phyloP scores from a whole-genome alignment of 2,329 filamentous ascomycete species.

The Trichoderma breve region DNA sequence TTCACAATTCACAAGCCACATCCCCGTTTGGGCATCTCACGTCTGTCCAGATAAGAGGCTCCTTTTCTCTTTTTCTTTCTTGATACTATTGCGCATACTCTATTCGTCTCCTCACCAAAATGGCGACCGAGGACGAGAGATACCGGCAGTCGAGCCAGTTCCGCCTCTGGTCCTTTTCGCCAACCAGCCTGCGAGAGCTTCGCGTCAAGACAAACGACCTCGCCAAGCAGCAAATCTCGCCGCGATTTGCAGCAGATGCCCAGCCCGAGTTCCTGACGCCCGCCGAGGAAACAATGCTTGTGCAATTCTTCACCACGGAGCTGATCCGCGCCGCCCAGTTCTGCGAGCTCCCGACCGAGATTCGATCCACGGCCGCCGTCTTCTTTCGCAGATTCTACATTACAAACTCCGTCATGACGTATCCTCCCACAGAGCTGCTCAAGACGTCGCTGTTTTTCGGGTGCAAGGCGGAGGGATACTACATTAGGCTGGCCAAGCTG shows the following conservation, averaged over 20 bases:
- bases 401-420: slow-evolving; percentile 94
- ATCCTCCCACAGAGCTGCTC: slow-evolving; percentile 84
- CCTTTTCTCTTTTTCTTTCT: neutral
- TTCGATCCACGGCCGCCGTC: slow-evolving; percentile 70
- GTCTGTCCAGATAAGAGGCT: no score
- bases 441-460: slow-evolving; percentile 91
- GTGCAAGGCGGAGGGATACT: slow-evolving; percentile 86
- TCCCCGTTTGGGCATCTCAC: neutral
- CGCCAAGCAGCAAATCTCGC: slow-evolving; percentile 61
- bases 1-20: neutral
- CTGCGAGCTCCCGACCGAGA: slow-evolving; percentile 50
- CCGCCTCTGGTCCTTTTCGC: slow-evolving; percentile 88
- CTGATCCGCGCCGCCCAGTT: slow-evolving; percentile 57
- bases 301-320: slow-evolving; percentile 71
- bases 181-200: slow-evolving; percentile 65
- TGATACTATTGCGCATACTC: neutral
- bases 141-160: slow-evolving; percentile 91
- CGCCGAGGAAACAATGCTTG: slow-evolving; percentile 77
- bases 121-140: slow-evolving; percentile 83
- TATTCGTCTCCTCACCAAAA: neutral
- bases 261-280: slow-evolving; percentile 77
- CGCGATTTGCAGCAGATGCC: slow-evolving; percentile 52
- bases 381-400: slow-evolving; percentile 95
- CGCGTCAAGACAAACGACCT: slow-evolving; percentile 76
- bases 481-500: slow-evolving; percentile 64